Conservation (phyloP, 352 stramenopile genomes). For the Globisporangium paroecandrum region DNA sequence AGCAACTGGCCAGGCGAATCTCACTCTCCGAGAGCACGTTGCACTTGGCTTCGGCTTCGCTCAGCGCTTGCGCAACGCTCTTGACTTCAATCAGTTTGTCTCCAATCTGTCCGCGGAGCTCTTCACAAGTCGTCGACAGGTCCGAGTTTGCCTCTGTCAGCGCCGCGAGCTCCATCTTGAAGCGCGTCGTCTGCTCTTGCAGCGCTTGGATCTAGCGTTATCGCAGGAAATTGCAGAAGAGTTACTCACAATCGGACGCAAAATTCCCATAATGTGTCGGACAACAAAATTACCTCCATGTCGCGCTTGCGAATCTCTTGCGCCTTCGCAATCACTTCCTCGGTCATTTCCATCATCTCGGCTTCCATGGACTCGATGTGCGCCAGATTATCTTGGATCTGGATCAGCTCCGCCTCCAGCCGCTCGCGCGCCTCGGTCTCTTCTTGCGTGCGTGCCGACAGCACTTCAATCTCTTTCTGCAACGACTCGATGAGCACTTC, state of each 20-base stretch:
- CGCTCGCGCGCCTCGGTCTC: conserved; percentile 55
- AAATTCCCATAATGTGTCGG: neutral
- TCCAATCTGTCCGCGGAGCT: conserved; percentile 32
- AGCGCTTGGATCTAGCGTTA: conserved; percentile 41
- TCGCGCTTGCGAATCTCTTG: conserved; percentile 64
- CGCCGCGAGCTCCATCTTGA: conserved; percentile 48
- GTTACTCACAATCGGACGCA: conserved; percentile 3
- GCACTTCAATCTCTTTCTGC: conserved; percentile 59
- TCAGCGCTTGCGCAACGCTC: conserved; percentile 34
- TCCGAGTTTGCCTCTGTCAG: conserved; percentile 49
- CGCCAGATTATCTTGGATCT: conserved; percentile 53
- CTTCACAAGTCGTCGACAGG: conserved; percentile 36
- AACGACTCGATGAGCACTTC: conserved; percentile 71
- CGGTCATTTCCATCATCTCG: conserved; percentile 74
- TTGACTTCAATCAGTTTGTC: conserved; percentile 33
- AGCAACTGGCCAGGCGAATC: conserved; percentile 26
- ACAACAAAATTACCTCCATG: conserved; percentile 31
- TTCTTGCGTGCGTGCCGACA: conserved; percentile 56
- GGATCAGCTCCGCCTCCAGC: conserved; percentile 54
- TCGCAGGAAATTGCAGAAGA: neutral
- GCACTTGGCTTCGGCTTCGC: conserved; percentile 40
- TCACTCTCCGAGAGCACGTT: conserved; percentile 55
- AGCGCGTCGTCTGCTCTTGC: conserved; percentile 33
- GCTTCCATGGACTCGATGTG: conserved; percentile 72
- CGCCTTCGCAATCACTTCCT: conserved; percentile 74